Evolutionary conservation across 352 stramenopile genomes (phyloP).

Genomic region (Pythium pectinolyticum): DNA sequence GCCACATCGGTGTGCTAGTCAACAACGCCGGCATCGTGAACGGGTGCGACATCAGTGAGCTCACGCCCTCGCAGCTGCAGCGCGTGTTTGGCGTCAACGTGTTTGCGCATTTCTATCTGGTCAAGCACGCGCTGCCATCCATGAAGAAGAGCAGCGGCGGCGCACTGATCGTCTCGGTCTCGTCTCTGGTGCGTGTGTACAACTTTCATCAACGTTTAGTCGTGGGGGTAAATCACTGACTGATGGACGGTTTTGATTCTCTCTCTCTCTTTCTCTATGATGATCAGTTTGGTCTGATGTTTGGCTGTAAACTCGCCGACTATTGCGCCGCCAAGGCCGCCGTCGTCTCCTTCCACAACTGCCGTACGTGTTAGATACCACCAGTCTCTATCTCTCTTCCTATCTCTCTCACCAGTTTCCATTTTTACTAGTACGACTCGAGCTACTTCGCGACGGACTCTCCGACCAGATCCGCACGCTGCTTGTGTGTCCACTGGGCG

Average conservation of each 20-base stretch:
- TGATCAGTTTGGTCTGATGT: constrained; percentile 4
- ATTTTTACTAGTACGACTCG: constrained; percentile 61
- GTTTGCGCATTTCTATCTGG: constrained; percentile 36
- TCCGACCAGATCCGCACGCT: constrained; percentile 54
- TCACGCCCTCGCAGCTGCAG: constrained; percentile 26
- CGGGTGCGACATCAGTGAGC: constrained; percentile 19
- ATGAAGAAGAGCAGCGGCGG: constrained; percentile 25
- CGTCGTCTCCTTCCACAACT: constrained; percentile 66
- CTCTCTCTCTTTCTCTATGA: constrained; percentile 2
- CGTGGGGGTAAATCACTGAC: no score
- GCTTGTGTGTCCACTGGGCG: constrained; percentile 62
- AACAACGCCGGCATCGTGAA: constrained; percentile 41
- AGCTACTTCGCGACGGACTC: constrained; percentile 55
- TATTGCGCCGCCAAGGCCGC: constrained; percentile 80
- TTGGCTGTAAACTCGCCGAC: constrained; percentile 42
- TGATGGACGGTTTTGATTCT: no score
- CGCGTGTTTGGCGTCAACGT: constrained; percentile 36
- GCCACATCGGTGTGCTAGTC: constrained; percentile 29
- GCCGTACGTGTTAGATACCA: constrained; percentile 33
- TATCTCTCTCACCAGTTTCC: neutral
- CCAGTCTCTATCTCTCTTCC: neutral
- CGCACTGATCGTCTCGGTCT: constrained; percentile 32
- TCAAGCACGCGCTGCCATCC: constrained; percentile 26
- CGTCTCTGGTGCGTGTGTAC: constrained; percentile 25
- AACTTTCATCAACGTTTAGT: neutral